Evolutionary conservation across 2,329 filamentous ascomycete genomes (phyloP), one percentile per base, ranked within the genome.

Genomic region (Fusarium piperis): DNA sequence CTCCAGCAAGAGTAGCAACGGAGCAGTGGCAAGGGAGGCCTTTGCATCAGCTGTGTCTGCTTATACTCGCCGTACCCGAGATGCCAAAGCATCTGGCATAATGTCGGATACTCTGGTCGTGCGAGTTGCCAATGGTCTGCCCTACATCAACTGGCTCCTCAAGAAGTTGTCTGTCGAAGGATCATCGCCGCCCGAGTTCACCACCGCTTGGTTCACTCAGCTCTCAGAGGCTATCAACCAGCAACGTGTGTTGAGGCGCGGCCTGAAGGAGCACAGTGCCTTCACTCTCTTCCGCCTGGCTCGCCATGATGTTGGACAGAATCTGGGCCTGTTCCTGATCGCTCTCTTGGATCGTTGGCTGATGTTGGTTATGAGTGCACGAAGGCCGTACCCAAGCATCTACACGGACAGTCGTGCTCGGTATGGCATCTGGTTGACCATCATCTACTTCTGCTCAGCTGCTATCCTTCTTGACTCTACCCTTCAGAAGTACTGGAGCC

Each of bases 261-360:
- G 70, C 3, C 55, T 73, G 2, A 73, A 72, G 18, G 65, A 73
- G 12, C 70, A 73, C 28, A 70, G 59, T 13, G 35, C 38, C 4
- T 73, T 73, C 5, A 67, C 68, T 1, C 35, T 73, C 0, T 73
- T 72, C 36, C 70, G 70, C 12, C 61, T 70, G 12, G 70, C 70
- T 8, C 56, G 58, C 3, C 63, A 67, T 3, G 70, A 73, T 18
- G 63, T 73, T 18, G 70, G 70, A 6, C 70, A 73, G 13, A 73
- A 71, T 4, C 70, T 73, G 1, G 70, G 60, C 3, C 20, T 73
- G 4, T 73, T 73, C 32, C 18, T 73, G 6, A 62, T 73, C 11
- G 70, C 70, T 6, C 39, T 73, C 2, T 64, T 73, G 69, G 70
- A 73, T 35, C 70, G 70, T 4, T 73, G 70, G 70, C 57, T 73